These are phyloP conservation scores for sweet orange (Citrus sinensis) DNA, from an alignment of 345 rosid genomes.

Conservation along the genomic window DVS_A1.0 CM039163.1:49723001-49723500, in stretches of 20 bases:
- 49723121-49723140: background rate
- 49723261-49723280: background rate
- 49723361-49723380: constrained; percentile 77
- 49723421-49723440: constrained; percentile 57
- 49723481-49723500: constrained; percentile 20
- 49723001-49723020: background rate
- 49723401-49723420: constrained; percentile 78
- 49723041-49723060: constrained; percentile 67
- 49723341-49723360: constrained; percentile 42
- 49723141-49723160: background rate
- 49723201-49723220: constrained; percentile 68
- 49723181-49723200: constrained; percentile 55
- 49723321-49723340: constrained; percentile 44
- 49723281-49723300: background rate
- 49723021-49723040: constrained; percentile 57
- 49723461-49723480: constrained; percentile 49
- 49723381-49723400: constrained; percentile 82
- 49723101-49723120: constrained; percentile 4
- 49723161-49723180: background rate
- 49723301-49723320: constrained; percentile 53
- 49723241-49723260: constrained; percentile 18
- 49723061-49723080: constrained; percentile 60
- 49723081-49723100: constrained; percentile 7
- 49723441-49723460: constrained; percentile 55
- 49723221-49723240: constrained; percentile 64